A percentile compares a stretch with the other conserved stretches of the same genome.
Conservation (phyloP, 345 rosid genomes). For the Pistacia vera region DNA sequence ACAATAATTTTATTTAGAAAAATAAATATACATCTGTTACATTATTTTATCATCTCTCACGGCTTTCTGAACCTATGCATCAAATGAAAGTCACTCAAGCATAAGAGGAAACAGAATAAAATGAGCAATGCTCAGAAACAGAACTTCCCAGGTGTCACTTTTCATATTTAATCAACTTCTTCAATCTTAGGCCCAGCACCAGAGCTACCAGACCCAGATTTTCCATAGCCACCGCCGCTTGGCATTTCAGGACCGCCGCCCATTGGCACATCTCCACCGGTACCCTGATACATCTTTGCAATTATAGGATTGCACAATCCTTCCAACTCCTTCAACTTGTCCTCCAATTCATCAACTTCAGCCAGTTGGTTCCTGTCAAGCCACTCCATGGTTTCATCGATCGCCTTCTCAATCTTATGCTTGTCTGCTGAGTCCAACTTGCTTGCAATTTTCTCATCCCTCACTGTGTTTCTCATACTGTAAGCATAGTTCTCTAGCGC, state of each 20-base stretch:
- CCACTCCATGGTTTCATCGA: conserved; percentile 29
- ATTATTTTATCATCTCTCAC: background rate
- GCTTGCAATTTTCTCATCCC: conserved; percentile 31
- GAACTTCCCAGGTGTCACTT: background rate
- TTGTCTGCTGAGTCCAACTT: conserved; percentile 26
- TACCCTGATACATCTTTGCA: conserved; percentile 36
- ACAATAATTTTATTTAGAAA: background rate
- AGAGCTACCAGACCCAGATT: background rate
- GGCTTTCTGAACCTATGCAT: background rate
- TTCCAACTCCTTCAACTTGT: conserved; percentile 37
- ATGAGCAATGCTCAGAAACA: background rate
- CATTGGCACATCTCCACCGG: conserved; percentile 21
- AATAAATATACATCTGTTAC: background rate
- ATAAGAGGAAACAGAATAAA: background rate
- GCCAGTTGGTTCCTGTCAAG: conserved; percentile 40
- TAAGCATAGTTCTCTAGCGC: conserved; percentile 32
- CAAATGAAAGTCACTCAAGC: background rate
- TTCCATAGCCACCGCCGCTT: background rate
- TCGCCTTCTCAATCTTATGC: conserved; percentile 38
- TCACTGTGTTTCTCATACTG: conserved; percentile 33
- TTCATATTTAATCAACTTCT: conserved; percentile 30
- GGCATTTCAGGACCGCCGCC: conserved; percentile 5
- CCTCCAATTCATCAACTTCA: conserved; percentile 33
- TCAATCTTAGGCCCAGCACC: conserved; percentile 39
- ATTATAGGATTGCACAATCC: conserved; percentile 34